A percentile compares a stretch with the other conserved stretches of the same genome.
phyloP scores from a whole-genome alignment of 192 early-diverging fungal genomes.

The Coemansia furcata region DNA sequence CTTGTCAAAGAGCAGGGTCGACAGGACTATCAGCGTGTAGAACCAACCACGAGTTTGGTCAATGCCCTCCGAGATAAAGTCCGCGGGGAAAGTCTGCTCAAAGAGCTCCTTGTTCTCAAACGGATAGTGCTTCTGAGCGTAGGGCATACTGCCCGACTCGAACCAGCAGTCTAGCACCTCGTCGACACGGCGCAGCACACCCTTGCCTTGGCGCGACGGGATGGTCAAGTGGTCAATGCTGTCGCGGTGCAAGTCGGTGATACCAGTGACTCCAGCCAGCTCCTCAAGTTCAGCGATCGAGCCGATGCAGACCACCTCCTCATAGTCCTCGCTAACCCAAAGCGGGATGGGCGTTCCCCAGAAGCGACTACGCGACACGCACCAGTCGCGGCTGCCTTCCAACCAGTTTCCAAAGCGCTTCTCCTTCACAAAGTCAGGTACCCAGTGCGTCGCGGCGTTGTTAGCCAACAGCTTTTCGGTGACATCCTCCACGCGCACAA shows the following conservation, averaged over 20 bases:
- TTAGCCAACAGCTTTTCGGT: slow-evolving; percentile 82
- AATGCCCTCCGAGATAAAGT: slow-evolving; percentile 99
- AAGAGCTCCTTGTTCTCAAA: slow-evolving; percentile 96
- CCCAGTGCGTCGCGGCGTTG: slow-evolving; percentile 91
- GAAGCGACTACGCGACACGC: slow-evolving; percentile 95
- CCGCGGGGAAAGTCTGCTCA: slow-evolving; percentile 86
- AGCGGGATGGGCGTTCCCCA: slow-evolving; percentile 99
- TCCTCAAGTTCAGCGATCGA: slow-evolving; percentile 87
- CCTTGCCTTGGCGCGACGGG: slow-evolving; percentile 87
- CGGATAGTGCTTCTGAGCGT: slow-evolving; percentile 98
- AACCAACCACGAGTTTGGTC: slow-evolving; percentile 99
- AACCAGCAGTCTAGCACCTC: slow-evolving; percentile 99
- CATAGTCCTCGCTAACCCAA: slow-evolving; percentile 92
- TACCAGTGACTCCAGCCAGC: slow-evolving; percentile 77
- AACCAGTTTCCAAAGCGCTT: slow-evolving; percentile 99
- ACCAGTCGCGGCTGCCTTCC: slow-evolving; percentile 94
- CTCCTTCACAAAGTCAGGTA: slow-evolving; percentile 94
- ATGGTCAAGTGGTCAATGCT: slow-evolving; percentile 96
- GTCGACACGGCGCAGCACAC: slow-evolving; percentile 79
- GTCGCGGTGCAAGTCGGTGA: slow-evolving; percentile 96
- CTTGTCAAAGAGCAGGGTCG: slow-evolving; percentile 91
- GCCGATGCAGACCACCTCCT: slow-evolving; percentile 86
- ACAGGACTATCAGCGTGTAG: slow-evolving; percentile 97
- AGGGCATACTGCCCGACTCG: slow-evolving; percentile 98
- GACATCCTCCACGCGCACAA: slow-evolving; percentile 84